These are phyloP conservation scores for Ramaria rubella DNA, from an alignment of 768 basidiomycete species.

Conservation along the genomic window DNA sequence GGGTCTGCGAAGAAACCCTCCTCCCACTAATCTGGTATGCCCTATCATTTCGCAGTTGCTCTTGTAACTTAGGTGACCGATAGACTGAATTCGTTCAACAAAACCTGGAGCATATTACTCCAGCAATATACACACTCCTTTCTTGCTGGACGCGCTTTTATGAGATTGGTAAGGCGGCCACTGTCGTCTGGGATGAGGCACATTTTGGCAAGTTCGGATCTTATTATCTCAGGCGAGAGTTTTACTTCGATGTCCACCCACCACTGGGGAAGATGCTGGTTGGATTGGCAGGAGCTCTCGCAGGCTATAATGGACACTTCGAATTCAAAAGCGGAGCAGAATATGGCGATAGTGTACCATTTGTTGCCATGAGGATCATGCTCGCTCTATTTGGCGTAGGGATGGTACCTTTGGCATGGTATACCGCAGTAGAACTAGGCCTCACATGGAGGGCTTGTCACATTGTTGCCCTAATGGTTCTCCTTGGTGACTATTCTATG, in stretches of 20 bases:
- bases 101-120: slow-evolving; percentile 72
- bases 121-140: slow-evolving; percentile 84
- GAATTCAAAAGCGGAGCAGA: slow-evolving; percentile 89
- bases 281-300: slow-evolving; percentile 81
- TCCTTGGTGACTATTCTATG: slow-evolving; percentile 62
- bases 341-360: slow-evolving; percentile 84
- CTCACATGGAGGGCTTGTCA: slow-evolving; percentile 89
- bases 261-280: slow-evolving; percentile 99
- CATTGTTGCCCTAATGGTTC: slow-evolving; percentile 87
- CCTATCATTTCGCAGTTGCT: not conserved
- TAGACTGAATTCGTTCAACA: slow-evolving; percentile 74
- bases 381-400: slow-evolving; percentile 91
- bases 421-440: slow-evolving; percentile 88
- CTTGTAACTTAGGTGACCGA: too few species aligned
- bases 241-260: slow-evolving; percentile 99
- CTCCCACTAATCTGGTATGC: slow-evolving; percentile 10
- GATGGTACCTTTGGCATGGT: slow-evolving; percentile 96
- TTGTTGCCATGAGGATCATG: slow-evolving; percentile 91
- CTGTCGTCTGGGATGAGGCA: slow-evolving; percentile 98
- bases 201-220: slow-evolving; percentile 99
- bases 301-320: slow-evolving; percentile 87
- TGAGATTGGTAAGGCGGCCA: slow-evolving; percentile 77
- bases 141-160: slow-evolving; percentile 94
- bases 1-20: not conserved
- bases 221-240: slow-evolving; percentile 96